Evolutionary conservation across 768 basidiomycete species (phyloP).

Genomic region (Tylopilus intermedius): DNA sequence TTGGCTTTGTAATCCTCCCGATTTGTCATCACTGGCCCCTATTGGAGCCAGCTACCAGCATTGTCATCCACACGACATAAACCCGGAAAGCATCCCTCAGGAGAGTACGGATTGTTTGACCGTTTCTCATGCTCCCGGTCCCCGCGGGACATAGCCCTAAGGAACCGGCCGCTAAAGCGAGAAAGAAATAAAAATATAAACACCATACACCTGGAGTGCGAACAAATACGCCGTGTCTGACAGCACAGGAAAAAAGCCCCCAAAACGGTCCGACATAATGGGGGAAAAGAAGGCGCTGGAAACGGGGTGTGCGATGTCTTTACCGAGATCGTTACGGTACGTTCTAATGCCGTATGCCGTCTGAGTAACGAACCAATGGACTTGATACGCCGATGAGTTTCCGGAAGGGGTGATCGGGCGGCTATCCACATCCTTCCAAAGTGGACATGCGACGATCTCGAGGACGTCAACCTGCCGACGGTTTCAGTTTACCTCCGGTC

Average conservation of each 20-base stretch:
- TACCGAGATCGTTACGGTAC: slow-evolving; percentile 4
- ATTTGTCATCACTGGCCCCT: slow-evolving; percentile 15
- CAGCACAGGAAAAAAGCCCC: not conserved
- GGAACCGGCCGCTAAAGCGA: not conserved
- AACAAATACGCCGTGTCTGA: not conserved
- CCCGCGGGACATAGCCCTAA: not conserved
- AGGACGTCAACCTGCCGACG: slow-evolving; percentile 9
- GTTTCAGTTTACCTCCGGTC: not conserved
- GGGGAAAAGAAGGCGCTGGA: not conserved
- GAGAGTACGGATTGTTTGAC: not conserved
- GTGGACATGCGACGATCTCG: slow-evolving; percentile 8
- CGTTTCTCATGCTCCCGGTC: not conserved
- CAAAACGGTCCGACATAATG: not conserved
- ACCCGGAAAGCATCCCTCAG: not conserved
- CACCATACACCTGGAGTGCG: not conserved
- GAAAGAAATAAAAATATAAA: not conserved
- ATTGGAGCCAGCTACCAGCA: too few relatives aligned
- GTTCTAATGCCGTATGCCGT: slow-evolving; percentile 9
- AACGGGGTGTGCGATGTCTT: slow-evolving; percentile 6
- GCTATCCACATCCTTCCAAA: slow-evolving; percentile 23
- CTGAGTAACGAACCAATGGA: not conserved
- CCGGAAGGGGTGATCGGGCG: slow-evolving; percentile 16
- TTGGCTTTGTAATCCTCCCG: slow-evolving; percentile 3
- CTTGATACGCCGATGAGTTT: slow-evolving; percentile 1
- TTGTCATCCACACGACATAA: too few relatives aligned